phyloP scores from a whole-genome alignment of 257 asterid genomes.

The Apocynum venetum region DNA sequence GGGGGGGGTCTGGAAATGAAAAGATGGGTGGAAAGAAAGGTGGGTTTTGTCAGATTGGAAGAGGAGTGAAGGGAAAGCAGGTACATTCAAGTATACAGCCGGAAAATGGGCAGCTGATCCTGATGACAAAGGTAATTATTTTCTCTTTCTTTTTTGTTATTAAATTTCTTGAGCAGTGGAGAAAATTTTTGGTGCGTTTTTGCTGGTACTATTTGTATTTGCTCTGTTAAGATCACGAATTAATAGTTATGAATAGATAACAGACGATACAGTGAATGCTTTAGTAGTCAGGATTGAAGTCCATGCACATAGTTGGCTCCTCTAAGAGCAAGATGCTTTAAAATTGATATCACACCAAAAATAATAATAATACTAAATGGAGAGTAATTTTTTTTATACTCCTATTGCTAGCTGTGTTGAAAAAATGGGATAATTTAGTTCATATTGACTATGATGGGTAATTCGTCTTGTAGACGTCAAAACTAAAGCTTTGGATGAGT shows the following conservation, averaged over 20 bases:
- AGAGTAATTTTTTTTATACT: neutral
- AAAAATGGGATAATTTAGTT: neutral
- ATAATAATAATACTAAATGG: neutral
- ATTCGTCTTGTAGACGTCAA: neutral
- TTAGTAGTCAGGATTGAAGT: neutral
- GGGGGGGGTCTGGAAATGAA: neutral
- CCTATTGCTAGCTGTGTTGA: neutral
- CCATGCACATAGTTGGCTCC: neutral
- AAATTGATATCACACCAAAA: no score
- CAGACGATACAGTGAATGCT: neutral
- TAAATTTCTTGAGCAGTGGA: neutral
- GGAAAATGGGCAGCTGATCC: slow-evolving; percentile 92
- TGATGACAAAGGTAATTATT: slow-evolving; percentile 65
- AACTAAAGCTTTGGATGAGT: neutral
- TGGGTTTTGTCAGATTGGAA: slow-evolving; percentile 97
- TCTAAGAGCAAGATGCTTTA: neutral
- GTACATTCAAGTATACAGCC: slow-evolving; percentile 74
- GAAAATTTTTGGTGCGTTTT: neutral
- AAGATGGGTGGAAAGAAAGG: slow-evolving; percentile 75
- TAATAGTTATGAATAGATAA: neutral
- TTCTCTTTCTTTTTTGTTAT: neutral
- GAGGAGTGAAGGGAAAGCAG: slow-evolving; percentile 87
- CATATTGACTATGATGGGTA: neutral
- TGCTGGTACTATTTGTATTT: neutral
- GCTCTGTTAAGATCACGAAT: neutral